Conservation (phyloP, 2,329 filamentous ascomycete genomes). For the Xylariaceae sp. region DNA sequence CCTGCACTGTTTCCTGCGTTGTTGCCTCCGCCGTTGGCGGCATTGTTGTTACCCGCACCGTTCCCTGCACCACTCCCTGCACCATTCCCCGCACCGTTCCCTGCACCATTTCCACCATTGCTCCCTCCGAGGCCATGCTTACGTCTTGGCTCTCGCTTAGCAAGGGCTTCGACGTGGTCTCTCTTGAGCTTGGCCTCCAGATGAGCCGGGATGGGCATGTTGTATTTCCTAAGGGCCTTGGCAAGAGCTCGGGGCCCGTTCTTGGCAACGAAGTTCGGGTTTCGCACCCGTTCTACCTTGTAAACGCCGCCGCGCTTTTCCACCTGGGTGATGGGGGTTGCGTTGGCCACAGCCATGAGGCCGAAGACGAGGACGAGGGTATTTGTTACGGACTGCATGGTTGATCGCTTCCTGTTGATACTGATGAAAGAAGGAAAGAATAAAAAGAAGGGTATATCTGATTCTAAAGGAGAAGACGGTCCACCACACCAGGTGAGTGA, state of each 20-base stretch:
- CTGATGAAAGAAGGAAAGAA: constrained; percentile 14
- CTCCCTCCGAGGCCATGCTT: constrained; percentile 20
- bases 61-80: constrained; percentile 2
- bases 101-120: neutral
- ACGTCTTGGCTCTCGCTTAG: constrained; percentile 22
- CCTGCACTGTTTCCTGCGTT: too few species aligned
- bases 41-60: constrained; percentile 6
- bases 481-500: too few species aligned
- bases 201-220: constrained; percentile 28
- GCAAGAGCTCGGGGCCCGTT: constrained; percentile 30
- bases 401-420: constrained; percentile 11
- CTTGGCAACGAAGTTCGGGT: constrained; percentile 27
- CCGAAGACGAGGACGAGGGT: constrained; percentile 24
- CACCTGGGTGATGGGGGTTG: constrained; percentile 23
- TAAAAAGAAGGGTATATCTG: constrained; percentile 1
- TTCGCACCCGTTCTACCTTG: constrained; percentile 30
- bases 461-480: neutral
- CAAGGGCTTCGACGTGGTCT: constrained; percentile 24
- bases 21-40: constrained; percentile 4
- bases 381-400: constrained; percentile 27
- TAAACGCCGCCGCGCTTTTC: constrained; percentile 31
- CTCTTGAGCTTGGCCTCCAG: constrained; percentile 20
- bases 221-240: constrained; percentile 31
- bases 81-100: constrained; percentile 10
- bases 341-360: constrained; percentile 26